Conservation (phyloP, 805 yeast genomes). For the Candida germanica region DNA sequence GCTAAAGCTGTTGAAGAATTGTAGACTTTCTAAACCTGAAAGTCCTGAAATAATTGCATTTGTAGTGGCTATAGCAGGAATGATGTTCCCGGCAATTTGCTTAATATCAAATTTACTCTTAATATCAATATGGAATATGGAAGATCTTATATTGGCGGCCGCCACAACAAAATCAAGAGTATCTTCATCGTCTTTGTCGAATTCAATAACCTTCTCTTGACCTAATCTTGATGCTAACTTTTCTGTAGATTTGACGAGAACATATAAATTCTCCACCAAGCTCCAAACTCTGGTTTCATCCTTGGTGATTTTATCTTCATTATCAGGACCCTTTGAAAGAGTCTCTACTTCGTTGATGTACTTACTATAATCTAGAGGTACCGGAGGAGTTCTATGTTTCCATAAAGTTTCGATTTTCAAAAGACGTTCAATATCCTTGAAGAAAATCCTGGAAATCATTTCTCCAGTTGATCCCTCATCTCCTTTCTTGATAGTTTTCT, state of each 20-base stretch:
- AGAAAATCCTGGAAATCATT: slow-evolving; percentile 60
- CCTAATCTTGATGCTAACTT: slow-evolving; percentile 48
- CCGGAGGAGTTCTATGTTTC: slow-evolving; percentile 70
- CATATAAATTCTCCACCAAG: slow-evolving; percentile 57
- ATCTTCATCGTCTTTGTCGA: slow-evolving; percentile 95
- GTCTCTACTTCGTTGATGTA: slow-evolving; percentile 10
- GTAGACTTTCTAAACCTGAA: slow-evolving; percentile 70
- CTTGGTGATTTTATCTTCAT: slow-evolving; percentile 13
- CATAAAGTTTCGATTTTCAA: slow-evolving; percentile 70
- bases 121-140: slow-evolving; percentile 63
- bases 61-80: slow-evolving; percentile 98
- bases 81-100: slow-evolving; percentile 95
- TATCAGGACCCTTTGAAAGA: slow-evolving; percentile 3
- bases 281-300: slow-evolving; percentile 56
- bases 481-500: slow-evolving; percentile 11
- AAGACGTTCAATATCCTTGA: slow-evolving; percentile 75
- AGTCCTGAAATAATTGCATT: slow-evolving; percentile 94
- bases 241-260: slow-evolving; percentile 49
- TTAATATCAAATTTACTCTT: slow-evolving; percentile 84
- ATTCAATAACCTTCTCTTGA: slow-evolving; percentile 46
- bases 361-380: slow-evolving; percentile 46
- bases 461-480: slow-evolving; percentile 23
- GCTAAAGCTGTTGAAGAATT: slow-evolving; percentile 31
- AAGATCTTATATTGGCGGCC: slow-evolving; percentile 75
- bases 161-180: slow-evolving; percentile 86